Evolutionary conservation across 2,329 filamentous ascomycete genomes (phyloP).

Genomic region (Sporothrix pseudoabietina): DNA sequence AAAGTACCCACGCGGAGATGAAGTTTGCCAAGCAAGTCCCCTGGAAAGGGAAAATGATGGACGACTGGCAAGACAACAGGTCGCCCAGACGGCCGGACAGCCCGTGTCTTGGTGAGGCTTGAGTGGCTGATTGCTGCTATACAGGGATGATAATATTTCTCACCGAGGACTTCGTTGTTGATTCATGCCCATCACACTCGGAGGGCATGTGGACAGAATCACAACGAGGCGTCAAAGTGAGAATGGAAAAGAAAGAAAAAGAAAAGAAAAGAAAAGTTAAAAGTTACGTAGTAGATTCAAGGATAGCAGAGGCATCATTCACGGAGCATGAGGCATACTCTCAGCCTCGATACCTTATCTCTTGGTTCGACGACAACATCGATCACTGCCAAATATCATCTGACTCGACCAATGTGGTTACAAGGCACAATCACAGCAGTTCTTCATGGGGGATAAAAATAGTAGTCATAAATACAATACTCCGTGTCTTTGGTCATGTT

Average conservation of each 20-base stretch:
- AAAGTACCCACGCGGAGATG: neutral
- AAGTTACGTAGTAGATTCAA: neutral
- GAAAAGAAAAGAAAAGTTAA: too few species aligned
- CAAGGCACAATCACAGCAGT: too few species aligned
- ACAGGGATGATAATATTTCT: neutral
- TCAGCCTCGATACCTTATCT: neutral
- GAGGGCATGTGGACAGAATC: neutral
- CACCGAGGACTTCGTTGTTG: neutral
- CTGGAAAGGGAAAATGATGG: neutral
- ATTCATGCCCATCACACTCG: neutral
- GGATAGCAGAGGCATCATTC: neutral
- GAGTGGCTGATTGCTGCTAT: neutral
- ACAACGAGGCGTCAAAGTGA: neutral
- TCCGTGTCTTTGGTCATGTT: too few species aligned
- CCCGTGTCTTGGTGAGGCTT: neutral
- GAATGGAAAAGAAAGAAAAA: neutral
- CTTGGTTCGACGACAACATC: neutral
- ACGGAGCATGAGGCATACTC: neutral
- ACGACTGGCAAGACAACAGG: neutral
- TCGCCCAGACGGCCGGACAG: neutral
- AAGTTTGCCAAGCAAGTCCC: neutral
- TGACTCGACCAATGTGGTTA: neutral
- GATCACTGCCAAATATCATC: neutral
- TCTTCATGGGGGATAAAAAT: too few species aligned
- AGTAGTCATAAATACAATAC: too few species aligned